phyloP scores from a whole-genome alignment of 2,329 filamentous ascomycete genomes.

The Trichoderma sp. region DNA sequence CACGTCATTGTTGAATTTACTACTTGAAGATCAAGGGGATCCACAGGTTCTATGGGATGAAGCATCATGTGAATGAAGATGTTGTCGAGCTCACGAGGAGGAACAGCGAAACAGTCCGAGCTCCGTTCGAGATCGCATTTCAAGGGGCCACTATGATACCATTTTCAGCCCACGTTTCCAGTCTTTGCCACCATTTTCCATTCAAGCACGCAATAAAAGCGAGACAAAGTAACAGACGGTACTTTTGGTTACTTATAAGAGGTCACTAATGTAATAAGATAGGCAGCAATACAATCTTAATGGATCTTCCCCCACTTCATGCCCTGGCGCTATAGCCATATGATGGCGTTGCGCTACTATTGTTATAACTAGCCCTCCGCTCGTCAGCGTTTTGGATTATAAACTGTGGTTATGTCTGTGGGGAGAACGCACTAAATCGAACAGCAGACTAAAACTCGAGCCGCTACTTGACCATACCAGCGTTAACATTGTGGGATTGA shows the following conservation, averaged over 20 bases:
- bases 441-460: not conserved
- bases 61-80: not conserved
- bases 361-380: not conserved
- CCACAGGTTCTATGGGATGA: not conserved
- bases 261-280: not conserved
- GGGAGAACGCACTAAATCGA: not conserved
- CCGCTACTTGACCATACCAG: not conserved
- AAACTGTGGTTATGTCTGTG: not conserved
- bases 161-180: not conserved
- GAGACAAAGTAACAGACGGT: not conserved
- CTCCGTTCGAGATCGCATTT: not conserved
- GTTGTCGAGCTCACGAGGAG: not conserved
- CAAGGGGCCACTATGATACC: not conserved
- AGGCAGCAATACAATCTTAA: not conserved
- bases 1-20: not conserved
- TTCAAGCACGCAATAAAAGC: not conserved
- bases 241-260: not conserved
- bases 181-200: not conserved
- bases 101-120: not conserved
- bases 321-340: not conserved
- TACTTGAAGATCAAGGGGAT: not conserved
- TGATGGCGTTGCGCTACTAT: not conserved
- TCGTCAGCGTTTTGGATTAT: not conserved
- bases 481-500: not conserved
- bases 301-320: not conserved